A percentile compares a stretch with the other conserved stretches of the same genome.
phyloP scores from a whole-genome alignment of 805 yeast genomes.

The Maudiozyma pseudohumilis region DNA sequence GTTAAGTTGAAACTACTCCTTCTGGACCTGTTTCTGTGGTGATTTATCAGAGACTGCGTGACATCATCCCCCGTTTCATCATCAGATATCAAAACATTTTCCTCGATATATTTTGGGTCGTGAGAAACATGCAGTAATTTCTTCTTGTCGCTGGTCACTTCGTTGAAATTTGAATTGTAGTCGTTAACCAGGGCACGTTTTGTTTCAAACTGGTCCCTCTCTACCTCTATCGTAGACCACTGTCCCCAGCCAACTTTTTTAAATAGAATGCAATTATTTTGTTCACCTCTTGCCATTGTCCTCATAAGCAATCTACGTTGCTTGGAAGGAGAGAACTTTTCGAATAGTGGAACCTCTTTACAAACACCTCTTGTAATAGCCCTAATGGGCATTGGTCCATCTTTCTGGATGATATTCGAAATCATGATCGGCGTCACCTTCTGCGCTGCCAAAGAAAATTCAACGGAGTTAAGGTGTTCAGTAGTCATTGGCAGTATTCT shows the following conservation, averaged over 20 bases:
- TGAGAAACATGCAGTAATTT: not conserved
- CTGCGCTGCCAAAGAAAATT: constrained; percentile 46
- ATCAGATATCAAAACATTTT: constrained; percentile 1
- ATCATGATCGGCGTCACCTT: constrained; percentile 73
- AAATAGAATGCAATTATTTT: constrained; percentile 48
- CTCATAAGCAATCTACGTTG: constrained; percentile 85
- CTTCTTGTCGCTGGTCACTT: not conserved
- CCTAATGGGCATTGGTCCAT: constrained; percentile 87
- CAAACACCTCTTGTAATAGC: constrained; percentile 74
- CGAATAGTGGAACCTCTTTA: constrained; percentile 65
- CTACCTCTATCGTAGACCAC: constrained; percentile 58
- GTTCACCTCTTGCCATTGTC: constrained; percentile 66
- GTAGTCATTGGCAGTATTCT: not conserved
- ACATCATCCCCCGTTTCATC: too few relatives aligned
- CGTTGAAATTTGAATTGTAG: constrained; percentile 25
- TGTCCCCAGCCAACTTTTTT: constrained; percentile 98
- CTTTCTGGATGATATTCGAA: constrained; percentile 53
- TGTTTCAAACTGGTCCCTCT: constrained; percentile 10
- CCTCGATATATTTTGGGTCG: not conserved
- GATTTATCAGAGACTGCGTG: not conserved
- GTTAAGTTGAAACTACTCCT: not conserved
- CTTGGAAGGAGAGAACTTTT: constrained; percentile 69
- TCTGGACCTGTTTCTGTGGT: constrained; percentile 9
- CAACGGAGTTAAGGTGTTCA: not conserved
- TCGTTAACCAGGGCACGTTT: constrained; percentile 35